These are phyloP conservation scores for Heterobasidion parviporum DNA, from an alignment of 1,284 basidiomycete genomes.

Conservation along the genomic window DNA sequence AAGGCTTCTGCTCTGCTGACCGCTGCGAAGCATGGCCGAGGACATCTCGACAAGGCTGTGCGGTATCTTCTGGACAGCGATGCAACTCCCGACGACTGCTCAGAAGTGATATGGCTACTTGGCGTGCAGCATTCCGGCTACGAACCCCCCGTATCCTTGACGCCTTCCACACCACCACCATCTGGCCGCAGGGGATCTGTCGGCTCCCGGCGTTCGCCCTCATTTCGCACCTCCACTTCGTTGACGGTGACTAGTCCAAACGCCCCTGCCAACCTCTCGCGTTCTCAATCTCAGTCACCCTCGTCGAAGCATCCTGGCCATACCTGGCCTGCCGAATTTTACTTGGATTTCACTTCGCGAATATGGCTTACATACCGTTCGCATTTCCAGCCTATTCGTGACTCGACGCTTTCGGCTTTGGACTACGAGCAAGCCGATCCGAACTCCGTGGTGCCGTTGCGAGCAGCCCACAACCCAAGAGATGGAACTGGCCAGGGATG, in stretches of 20 bases:
- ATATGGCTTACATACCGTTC: constrained; percentile 93
- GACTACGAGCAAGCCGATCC: constrained; percentile 21
- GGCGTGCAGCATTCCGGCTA: constrained; percentile 74
- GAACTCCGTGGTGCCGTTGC: constrained; percentile 13
- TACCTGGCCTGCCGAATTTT: constrained; percentile 76
- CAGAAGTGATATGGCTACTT: constrained; percentile 79
- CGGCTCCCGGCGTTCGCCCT: constrained; percentile 28
- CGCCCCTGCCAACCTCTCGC: constrained; percentile 17
- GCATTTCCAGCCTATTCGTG: constrained; percentile 78
- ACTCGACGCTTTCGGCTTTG: constrained; percentile 52
- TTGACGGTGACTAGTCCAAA: constrained; percentile 26
- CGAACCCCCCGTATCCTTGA: constrained; percentile 37
- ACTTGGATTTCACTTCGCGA: constrained; percentile 82
- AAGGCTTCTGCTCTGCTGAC: constrained; percentile 46
- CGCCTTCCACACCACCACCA: constrained; percentile 20
- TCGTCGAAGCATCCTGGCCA: constrained; percentile 12
- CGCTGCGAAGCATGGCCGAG: constrained; percentile 65
- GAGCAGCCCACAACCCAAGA: constrained; percentile 29
- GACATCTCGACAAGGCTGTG: constrained; percentile 71
- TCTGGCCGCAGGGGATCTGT: constrained; percentile 26
- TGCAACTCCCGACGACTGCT: constrained; percentile 69
- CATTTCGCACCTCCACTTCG: constrained; percentile 43
- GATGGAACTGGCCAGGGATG: constrained; percentile 40
- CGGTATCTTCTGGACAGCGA: constrained; percentile 81
- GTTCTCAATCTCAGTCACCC: constrained; percentile 27